phyloP scores from a whole-genome alignment of 306 rosid species.

The Corylus avellana region DNA sequence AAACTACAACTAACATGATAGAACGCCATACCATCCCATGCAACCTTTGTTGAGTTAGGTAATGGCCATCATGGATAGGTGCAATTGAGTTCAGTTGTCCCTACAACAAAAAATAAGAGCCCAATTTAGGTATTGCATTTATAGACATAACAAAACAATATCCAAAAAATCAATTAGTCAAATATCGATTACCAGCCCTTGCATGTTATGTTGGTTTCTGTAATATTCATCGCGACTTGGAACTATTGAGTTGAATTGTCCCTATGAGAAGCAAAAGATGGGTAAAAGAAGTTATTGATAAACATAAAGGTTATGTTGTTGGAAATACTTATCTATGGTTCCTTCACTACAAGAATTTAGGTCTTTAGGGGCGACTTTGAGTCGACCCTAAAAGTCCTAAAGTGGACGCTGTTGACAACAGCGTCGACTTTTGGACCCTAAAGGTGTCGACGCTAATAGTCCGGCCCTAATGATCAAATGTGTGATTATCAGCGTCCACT shows the following conservation, averaged over 20 bases:
- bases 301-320: background rate
- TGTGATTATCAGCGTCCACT: too few relatives aligned
- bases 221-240: slow-evolving; percentile 23
- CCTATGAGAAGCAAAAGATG: slow-evolving; percentile 12
- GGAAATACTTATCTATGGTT: background rate
- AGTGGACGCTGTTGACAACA: too few relatives aligned
- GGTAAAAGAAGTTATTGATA: background rate
- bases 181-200: slow-evolving; percentile 34
- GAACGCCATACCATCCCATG: slow-evolving; percentile 44
- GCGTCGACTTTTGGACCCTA: too few relatives aligned
- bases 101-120: slow-evolving; percentile 25
- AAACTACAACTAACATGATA: slow-evolving; percentile 8
- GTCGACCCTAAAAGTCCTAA: too few relatives aligned
- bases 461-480: too few relatives aligned
- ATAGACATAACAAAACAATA: slow-evolving; percentile 1
- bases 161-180: background rate
- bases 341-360: too few relatives aligned
- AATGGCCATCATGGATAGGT: slow-evolving; percentile 37
- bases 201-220: slow-evolving; percentile 25
- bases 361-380: too few relatives aligned
- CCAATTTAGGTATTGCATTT: slow-evolving; percentile 5
- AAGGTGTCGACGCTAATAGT: too few relatives aligned
- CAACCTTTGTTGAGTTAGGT: slow-evolving; percentile 39
- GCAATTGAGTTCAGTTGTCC: slow-evolving; percentile 46
- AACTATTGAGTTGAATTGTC: slow-evolving; percentile 26